Base-by-base conservation (phyloP, 2,329 filamentous ascomycete species). In the Trichoderma sp. region DNA sequence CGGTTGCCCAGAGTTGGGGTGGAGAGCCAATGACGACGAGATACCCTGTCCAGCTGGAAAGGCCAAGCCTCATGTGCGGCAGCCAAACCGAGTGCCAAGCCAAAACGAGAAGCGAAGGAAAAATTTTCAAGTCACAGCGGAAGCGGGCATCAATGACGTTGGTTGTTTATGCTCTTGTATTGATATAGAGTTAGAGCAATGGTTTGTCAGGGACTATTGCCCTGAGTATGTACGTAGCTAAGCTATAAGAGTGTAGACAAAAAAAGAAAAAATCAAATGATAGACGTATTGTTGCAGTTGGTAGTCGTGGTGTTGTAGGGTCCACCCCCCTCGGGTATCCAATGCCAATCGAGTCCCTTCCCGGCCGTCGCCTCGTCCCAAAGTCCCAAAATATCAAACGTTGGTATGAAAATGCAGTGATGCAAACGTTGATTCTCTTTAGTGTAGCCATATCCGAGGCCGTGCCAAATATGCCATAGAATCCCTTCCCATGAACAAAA, bases 281-380 rank as follows among this genome's bases (percentile, higher is more conserved):
- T 46, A 58, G 63, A 55, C 34, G 5, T 66, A 39, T 63, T 54
- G 46, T 54, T 34, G n/a, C 49, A 24, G 52, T 43, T 54, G 24
- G n/a, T 58, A 43, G 39, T 43, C 16, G 39, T 43, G 18, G 39
- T 43, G 39, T n/a, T 66, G 21, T 58, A 24, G 52, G 37, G 63
- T 43, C 39, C 51, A 58, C 26, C 51, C 28, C 63, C 63, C 63
- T 66, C 54, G 63, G 63, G 63, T 66, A 66, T 66, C 63, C 63
- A 56, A 49, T 66, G 63, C n/a, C 18, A 49, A n/a, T 58, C 52
- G 18, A 30, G 34, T 39, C 58, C 52, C 39, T 34, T 49, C 54
- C 52, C 63, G 49, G 63, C 63, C 63, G 37, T 66, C 49, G 63
- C 63, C 58, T 66, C 52, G 51, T 66, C 16, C 63, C 52, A 39